Base-by-base conservation (phyloP, 108 stramenopile genomes). In the Cyclostephanos tholiformis region DNA sequence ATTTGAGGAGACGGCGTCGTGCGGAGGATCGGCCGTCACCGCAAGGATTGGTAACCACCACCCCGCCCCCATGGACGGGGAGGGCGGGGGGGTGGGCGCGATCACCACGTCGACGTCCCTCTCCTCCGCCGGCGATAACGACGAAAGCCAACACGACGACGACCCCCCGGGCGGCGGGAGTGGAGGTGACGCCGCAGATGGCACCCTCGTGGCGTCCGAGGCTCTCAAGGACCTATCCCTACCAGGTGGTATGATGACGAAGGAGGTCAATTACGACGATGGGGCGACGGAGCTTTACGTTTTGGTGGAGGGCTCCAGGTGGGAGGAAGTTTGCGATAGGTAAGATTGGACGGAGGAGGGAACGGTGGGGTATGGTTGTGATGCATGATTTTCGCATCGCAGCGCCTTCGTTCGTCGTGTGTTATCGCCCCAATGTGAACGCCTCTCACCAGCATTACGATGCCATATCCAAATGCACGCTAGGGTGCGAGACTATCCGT, bases 271-370 rank as follows among this genome's bases (percentile, higher is more conserved):
- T 4, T 84, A 87, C 30, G 65, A 75, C 8, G 80, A 85, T 14
- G 86, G 85, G 0, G 86, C 86, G 32, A 89, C 86, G n/a, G 72
- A 76, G 20, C 74, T 89, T 29, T 89, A 85, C 57, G 35, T 79
- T 32, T 71, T 83, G 23, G 75, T 89, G 59, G 88, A 89, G 70
- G 74, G 74, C 46, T 75, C 65, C 19, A 63, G 72, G 8, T 89
- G 88, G 88, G 52, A 72, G n/a, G 74, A 79, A 7, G 87, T 81
- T 13, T 66, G 77, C 19, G 74, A 74, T 49, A 82, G 81, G 65
- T 76, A 13, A 67, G 74, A 65, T n/a, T 27, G 17, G 26, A 61
- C 26, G 0, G n/a, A 0, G 9, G 4, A 12, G 8, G 9, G 41
- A 41, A 12, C 11, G 9, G 41, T 8, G 9, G 41, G 41, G 41